phyloP scores from a whole-genome alignment of 805 yeast genomes.

The Nakazawaea wickerhamii region DNA sequence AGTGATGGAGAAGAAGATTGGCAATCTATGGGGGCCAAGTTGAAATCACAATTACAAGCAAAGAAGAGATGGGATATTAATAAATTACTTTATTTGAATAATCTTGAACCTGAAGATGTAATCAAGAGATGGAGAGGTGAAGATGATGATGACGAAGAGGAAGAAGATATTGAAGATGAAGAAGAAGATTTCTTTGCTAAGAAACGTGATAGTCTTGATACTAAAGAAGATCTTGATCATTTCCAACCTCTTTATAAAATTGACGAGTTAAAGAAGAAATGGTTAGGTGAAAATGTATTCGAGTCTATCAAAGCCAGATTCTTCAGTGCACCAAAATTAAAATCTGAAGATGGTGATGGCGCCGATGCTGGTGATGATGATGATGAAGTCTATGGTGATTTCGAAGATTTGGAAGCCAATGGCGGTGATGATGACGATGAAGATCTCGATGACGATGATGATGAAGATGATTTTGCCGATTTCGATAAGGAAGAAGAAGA shows the following conservation, averaged over 20 bases:
- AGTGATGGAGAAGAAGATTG: constrained; percentile 33
- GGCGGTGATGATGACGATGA: constrained; percentile 23
- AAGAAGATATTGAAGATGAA: constrained; percentile 34
- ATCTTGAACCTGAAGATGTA: constrained; percentile 69
- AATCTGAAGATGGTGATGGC: constrained; percentile 23
- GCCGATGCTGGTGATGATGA: constrained; percentile 16
- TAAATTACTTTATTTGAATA: constrained; percentile 73
- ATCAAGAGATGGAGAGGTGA: constrained; percentile 65
- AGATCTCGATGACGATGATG: constrained; percentile 26
- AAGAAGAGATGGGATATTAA: constrained; percentile 72
- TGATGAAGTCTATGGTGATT: constrained; percentile 33
- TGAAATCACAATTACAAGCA: constrained; percentile 42
- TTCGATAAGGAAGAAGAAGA: constrained; percentile 46
- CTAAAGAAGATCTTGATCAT: constrained; percentile 31
- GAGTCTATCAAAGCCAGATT: constrained; percentile 40
- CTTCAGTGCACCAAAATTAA: constrained; percentile 47
- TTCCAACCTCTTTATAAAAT: constrained; percentile 28
- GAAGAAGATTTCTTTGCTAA: constrained; percentile 57
- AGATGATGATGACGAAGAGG: constrained; percentile 31
- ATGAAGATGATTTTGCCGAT: constrained; percentile 46
- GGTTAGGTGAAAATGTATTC: constrained; percentile 35
- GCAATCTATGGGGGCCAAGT: constrained; percentile 51
- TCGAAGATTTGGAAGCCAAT: constrained; percentile 36
- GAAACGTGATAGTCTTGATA: constrained; percentile 29
- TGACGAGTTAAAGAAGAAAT: constrained; percentile 41